phyloP scores from a whole-genome alignment of 345 rosid species.

The Ceriops decandra region DNA sequence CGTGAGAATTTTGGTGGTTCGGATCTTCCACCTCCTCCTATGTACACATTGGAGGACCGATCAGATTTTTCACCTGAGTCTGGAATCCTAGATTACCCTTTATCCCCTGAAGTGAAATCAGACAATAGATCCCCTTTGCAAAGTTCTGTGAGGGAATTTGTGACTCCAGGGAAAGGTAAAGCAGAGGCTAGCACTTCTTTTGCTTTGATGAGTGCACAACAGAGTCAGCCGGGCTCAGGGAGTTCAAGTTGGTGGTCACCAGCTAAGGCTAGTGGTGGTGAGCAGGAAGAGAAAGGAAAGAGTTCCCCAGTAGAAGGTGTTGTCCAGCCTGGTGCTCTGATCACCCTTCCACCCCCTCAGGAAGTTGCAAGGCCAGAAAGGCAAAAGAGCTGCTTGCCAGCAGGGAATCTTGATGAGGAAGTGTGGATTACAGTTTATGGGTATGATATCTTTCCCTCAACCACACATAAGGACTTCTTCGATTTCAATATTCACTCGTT shows the following conservation, averaged over 20 bases:
- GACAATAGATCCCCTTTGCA: slow-evolving; percentile 53
- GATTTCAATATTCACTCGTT: background rate
- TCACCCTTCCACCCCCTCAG: slow-evolving; percentile 85
- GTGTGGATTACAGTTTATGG: slow-evolving; percentile 99
- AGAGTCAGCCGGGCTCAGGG: slow-evolving; percentile 55
- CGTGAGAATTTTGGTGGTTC: slow-evolving; percentile 83
- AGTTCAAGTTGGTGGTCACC: slow-evolving; percentile 80
- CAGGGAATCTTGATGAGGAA: slow-evolving; percentile 79
- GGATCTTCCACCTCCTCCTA: slow-evolving; percentile 96
- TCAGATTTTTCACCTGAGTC: slow-evolving; percentile 86
- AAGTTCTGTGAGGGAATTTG: slow-evolving; percentile 50
- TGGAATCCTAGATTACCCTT: slow-evolving; percentile 68
- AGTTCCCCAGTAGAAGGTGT: slow-evolving; percentile 95
- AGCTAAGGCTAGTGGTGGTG: slow-evolving; percentile 45
- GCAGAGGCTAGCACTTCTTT: slow-evolving; percentile 60
- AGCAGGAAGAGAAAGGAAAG: slow-evolving; percentile 80
- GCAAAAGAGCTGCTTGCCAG: slow-evolving; percentile 61
- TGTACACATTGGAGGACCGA: slow-evolving; percentile 84
- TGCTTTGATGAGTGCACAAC: slow-evolving; percentile 53
- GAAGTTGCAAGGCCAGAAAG: slow-evolving; percentile 96
- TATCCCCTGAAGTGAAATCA: slow-evolving; percentile 62
- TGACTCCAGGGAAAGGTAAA: slow-evolving; percentile 52
- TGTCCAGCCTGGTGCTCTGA: slow-evolving; percentile 72
- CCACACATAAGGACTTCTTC: background rate
- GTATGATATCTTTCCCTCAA: slow-evolving; percentile 33